A percentile compares a stretch with the other conserved stretches of the same genome.
phyloP scores from a whole-genome alignment of 306 rosid genomes.

The Cicer yamashitae region DNA sequence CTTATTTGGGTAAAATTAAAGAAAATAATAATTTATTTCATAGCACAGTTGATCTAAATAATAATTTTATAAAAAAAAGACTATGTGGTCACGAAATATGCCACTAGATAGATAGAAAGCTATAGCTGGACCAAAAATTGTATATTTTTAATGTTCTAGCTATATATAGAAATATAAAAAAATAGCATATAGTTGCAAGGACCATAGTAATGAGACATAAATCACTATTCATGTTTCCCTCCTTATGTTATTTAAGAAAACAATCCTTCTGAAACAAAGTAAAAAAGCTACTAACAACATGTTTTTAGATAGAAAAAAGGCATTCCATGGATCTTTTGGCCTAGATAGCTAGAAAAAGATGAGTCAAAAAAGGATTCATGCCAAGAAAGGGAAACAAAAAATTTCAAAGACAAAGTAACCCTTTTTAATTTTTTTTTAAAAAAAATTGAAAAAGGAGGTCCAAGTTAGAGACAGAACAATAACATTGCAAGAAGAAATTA shows the following conservation, averaged over 20 bases:
- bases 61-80: not conserved
- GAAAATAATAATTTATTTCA: no score
- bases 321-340: slow-evolving; percentile 50
- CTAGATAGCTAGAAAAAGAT: slow-evolving; percentile 50
- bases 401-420: slow-evolving; percentile 64
- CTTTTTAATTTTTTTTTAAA: slow-evolving; percentile 58
- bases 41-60: not conserved
- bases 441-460: slow-evolving; percentile 39
- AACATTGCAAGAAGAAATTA: slow-evolving; percentile 38
- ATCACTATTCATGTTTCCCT: slow-evolving; percentile 41
- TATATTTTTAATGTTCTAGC: slow-evolving; percentile 27
- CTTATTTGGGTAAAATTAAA: no score
- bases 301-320: slow-evolving; percentile 50
- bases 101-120: not conserved
- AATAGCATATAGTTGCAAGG: slow-evolving; percentile 28
- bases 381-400: slow-evolving; percentile 69
- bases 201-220: slow-evolving; percentile 29
- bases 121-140: not conserved
- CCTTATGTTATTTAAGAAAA: slow-evolving; percentile 48
- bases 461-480: slow-evolving; percentile 50
- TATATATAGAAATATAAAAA: slow-evolving; percentile 48
- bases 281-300: slow-evolving; percentile 34
- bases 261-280: slow-evolving; percentile 29
- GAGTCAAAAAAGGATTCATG: slow-evolving; percentile 78
- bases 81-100: not conserved